Percentiles rank a stretch among this genome's conserved stretches.
Evolutionary conservation across 2,329 filamentous ascomycete genomes (phyloP).

Genomic region (Knufia petricola): DNA sequence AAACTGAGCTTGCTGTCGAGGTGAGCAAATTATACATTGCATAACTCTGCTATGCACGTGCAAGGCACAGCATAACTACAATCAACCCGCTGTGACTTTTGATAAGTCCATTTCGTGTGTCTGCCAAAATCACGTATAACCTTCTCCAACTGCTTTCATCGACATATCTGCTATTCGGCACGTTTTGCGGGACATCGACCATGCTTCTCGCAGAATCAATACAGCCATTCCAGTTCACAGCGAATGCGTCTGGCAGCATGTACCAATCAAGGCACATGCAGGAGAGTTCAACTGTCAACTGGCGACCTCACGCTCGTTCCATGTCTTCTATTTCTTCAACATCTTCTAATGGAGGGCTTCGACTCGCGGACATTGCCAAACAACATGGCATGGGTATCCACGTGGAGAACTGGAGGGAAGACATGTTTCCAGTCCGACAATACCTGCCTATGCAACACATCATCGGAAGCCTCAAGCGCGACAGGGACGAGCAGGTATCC

Average conservation of each 20-base stretch:
- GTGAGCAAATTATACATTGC: not conserved
- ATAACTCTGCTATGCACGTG: not conserved
- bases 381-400: conserved; percentile 6
- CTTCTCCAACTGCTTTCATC: too few species aligned
- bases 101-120: not conserved
- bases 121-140: not conserved
- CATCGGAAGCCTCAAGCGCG: conserved; percentile 8
- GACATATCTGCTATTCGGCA: not conserved
- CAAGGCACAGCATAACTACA: not conserved
- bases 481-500: not conserved
- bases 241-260: not conserved
- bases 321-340: conserved; percentile 2
- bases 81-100: not conserved
- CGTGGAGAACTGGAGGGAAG: conserved; percentile 9
- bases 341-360: not conserved
- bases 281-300: not conserved
- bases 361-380: conserved; percentile 5
- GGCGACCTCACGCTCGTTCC: not conserved
- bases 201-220: not conserved
- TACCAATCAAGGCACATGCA: not conserved
- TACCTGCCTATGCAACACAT: conserved; percentile 9
- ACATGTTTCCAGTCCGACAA: conserved; percentile 5
- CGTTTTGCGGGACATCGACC: not conserved
- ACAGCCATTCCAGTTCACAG: not conserved
- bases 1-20: not conserved